Evolutionary conservation across 495 filamentous ascomycete genomes (phyloP).

Genomic region (Penicillium antarcticum): DNA sequence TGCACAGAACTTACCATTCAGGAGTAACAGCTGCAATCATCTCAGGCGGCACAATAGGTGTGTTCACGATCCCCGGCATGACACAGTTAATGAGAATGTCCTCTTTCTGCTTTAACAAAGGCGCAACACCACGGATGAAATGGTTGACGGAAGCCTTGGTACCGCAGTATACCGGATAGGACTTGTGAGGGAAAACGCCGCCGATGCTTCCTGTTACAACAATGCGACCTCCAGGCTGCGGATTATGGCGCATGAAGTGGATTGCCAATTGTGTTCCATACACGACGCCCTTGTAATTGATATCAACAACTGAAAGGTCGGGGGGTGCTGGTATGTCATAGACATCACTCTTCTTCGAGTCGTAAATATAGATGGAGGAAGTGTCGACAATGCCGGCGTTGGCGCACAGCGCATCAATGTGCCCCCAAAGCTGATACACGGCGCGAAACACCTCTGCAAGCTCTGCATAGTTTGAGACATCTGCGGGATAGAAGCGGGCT

Average conservation of each 20-base stretch:
- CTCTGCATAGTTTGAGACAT: slow-evolving; percentile 25
- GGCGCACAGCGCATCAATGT: slow-evolving; percentile 25
- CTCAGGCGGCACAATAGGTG: slow-evolving; percentile 26
- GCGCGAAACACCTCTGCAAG: slow-evolving; percentile 16
- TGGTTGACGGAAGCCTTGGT: slow-evolving; percentile 28
- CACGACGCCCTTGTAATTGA: slow-evolving; percentile 29
- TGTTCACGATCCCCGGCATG: slow-evolving; percentile 26
- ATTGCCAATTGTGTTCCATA: slow-evolving; percentile 25
- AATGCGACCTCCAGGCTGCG: slow-evolving; percentile 22
- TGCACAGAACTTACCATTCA: slow-evolving; percentile 19
- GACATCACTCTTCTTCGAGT: slow-evolving; percentile 9
- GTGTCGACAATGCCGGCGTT: slow-evolving; percentile 27
- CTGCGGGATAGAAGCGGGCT: slow-evolving; percentile 19
- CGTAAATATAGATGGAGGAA: slow-evolving; percentile 23
- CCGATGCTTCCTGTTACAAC: slow-evolving; percentile 29
- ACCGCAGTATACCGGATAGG: slow-evolving; percentile 29
- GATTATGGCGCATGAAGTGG: slow-evolving; percentile 32
- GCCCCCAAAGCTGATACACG: slow-evolving; percentile 18
- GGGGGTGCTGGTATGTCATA: slow-evolving; percentile 25
- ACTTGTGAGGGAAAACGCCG: slow-evolving; percentile 19
- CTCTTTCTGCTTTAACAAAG: slow-evolving; percentile 26
- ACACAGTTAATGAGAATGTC: slow-evolving; percentile 29
- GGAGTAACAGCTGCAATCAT: slow-evolving; percentile 25
- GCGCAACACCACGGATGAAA: slow-evolving; percentile 24
- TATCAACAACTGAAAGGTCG: slow-evolving; percentile 21